A percentile compares a stretch with the other conserved stretches of the same genome.
These are phyloP conservation scores for Podila minutissima DNA, from an alignment of 192 early-diverging fungal species.

Conservation along the genomic window DNA sequence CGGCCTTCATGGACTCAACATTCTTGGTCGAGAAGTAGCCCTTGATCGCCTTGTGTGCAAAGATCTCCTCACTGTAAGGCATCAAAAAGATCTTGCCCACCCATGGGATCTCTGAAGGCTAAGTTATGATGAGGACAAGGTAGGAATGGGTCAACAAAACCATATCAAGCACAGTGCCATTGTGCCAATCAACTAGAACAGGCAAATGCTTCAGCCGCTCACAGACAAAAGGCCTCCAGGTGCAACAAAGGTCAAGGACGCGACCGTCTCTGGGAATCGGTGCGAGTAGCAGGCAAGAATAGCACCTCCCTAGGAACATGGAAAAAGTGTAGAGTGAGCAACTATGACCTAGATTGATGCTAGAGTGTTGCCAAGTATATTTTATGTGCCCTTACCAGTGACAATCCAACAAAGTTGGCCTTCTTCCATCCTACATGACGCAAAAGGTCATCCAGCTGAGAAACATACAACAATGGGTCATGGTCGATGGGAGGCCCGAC, in stretches of 20 bases:
- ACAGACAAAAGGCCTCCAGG: slow-evolving; percentile 44
- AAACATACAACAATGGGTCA: slow-evolving; percentile 35
- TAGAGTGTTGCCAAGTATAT: not conserved
- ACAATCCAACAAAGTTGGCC: slow-evolving; percentile 49
- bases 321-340: not conserved
- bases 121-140: not conserved
- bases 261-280: slow-evolving; percentile 39
- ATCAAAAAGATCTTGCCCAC: slow-evolving; percentile 36
- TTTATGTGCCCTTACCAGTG: slow-evolving; percentile 15
- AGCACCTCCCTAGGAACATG: slow-evolving; percentile 32
- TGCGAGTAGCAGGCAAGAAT: slow-evolving; percentile 33
- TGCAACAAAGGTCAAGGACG: slow-evolving; percentile 36
- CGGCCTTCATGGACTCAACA: slow-evolving; percentile 34
- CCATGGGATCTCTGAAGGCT: slow-evolving; percentile 39
- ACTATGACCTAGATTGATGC: not conserved
- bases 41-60: slow-evolving; percentile 28
- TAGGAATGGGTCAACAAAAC: not conserved
- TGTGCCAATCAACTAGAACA: not conserved
- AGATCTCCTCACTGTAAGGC: slow-evolving; percentile 34
- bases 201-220: not conserved
- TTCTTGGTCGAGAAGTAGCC: slow-evolving; percentile 38
- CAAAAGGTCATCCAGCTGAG: slow-evolving; percentile 37
- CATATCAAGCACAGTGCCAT: not conserved
- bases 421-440: slow-evolving; percentile 33
- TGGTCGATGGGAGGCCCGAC: slow-evolving; percentile 35